Percentiles rank a stretch among this genome's conserved stretches.
Conservation (phyloP, 305 asterid genomes). For the Solanum hybrid region DNA sequence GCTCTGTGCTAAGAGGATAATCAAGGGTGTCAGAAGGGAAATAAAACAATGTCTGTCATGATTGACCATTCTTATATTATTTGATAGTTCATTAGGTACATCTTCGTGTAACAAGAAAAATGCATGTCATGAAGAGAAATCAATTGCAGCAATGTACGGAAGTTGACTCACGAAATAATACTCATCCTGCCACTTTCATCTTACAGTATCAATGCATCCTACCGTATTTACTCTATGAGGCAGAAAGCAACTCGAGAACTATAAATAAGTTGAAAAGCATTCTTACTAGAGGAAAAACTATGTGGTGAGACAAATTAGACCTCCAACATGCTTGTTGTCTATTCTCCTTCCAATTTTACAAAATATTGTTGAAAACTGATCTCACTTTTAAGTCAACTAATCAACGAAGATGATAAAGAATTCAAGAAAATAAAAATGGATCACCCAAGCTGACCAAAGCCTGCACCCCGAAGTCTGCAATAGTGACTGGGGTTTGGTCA, state of each 20-base stretch:
- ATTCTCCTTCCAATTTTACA: neutral
- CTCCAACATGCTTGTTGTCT: neutral
- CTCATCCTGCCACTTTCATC: neutral
- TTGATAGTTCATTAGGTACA: neutral
- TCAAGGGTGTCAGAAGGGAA: neutral
- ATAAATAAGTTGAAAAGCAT: neutral
- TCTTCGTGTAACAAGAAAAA: neutral
- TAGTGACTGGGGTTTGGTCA: constrained; percentile 82
- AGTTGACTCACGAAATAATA: neutral
- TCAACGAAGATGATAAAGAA: neutral
- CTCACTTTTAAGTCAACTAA: neutral
- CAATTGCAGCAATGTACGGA: neutral
- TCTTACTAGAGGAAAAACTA: neutral
- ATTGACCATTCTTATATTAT: neutral
- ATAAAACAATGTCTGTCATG: neutral
- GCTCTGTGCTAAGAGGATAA: neutral
- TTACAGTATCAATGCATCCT: neutral
- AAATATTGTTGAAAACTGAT: neutral
- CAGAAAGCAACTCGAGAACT: neutral
- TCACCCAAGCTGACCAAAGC: constrained; percentile 87
- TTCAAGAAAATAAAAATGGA: constrained; percentile 1
- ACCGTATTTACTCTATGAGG: neutral
- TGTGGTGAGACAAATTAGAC: neutral
- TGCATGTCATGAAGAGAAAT: neutral
- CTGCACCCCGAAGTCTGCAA: constrained; percentile 93